A percentile compares a stretch with the other conserved stretches of the same genome.
phyloP scores from a whole-genome alignment of 352 stramenopile genomes.

The Pythium rhizo-oryzae region DNA sequence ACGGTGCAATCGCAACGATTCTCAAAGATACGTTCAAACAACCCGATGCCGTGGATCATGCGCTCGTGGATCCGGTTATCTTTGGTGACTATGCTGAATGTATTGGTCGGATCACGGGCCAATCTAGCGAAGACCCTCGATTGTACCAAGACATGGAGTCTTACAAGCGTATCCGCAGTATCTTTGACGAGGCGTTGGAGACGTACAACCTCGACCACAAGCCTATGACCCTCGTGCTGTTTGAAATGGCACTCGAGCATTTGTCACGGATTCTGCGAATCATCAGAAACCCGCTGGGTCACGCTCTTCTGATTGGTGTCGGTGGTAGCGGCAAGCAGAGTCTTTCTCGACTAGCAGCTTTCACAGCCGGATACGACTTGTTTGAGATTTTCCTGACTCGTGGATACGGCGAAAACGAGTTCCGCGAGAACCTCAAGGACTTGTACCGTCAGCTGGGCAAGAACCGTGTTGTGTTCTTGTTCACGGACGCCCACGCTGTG shows the following conservation, averaged over 20 bases:
- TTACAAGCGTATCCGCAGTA: slow-evolving; percentile 88
- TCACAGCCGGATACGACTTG: slow-evolving; percentile 93
- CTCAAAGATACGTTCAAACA: slow-evolving; percentile 71
- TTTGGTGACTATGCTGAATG: slow-evolving; percentile 94
- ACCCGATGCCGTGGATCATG: slow-evolving; percentile 57
- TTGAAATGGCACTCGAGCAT: slow-evolving; percentile 95
- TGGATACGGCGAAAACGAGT: slow-evolving; percentile 93
- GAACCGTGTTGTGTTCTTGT: slow-evolving; percentile 93
- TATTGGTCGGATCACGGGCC: slow-evolving; percentile 67
- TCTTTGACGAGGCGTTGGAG: slow-evolving; percentile 94
- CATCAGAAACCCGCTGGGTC: slow-evolving; percentile 90
- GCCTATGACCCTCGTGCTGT: slow-evolving; percentile 95
- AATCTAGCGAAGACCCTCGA: slow-evolving; percentile 77
- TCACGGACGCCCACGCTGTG: slow-evolving; percentile 95
- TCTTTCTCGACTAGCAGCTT: slow-evolving; percentile 91
- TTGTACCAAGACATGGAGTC: slow-evolving; percentile 95
- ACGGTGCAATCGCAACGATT: slow-evolving; percentile 74
- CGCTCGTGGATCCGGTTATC: slow-evolving; percentile 81
- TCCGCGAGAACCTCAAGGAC: slow-evolving; percentile 94
- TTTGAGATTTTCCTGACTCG: slow-evolving; percentile 95
- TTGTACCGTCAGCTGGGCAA: slow-evolving; percentile 90
- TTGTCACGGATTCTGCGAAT: slow-evolving; percentile 93
- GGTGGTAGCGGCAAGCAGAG: slow-evolving; percentile 95
- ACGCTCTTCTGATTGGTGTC: slow-evolving; percentile 94
- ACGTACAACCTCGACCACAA: slow-evolving; percentile 96